Conservation (phyloP, 1,284 basidiomycete species). For the Takashimella koratensis region DNA sequence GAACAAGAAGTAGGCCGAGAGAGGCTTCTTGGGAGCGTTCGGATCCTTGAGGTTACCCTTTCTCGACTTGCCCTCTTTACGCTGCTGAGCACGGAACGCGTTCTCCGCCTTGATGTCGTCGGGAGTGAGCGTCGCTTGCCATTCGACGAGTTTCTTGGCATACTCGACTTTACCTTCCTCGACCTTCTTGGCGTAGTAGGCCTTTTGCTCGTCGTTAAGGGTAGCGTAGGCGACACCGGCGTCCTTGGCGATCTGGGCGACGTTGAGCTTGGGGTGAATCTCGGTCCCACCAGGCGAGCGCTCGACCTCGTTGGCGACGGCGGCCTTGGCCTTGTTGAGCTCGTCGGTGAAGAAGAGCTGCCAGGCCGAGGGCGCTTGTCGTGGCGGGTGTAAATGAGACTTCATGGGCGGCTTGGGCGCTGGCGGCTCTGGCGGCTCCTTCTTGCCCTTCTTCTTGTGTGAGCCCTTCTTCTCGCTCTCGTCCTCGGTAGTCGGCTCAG, state of each 20-base stretch:
- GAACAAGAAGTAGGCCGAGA: conserved; percentile 94
- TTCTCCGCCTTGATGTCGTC: conserved; percentile 95
- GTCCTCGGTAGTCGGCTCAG: conserved; percentile 13
- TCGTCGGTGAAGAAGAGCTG: conserved; percentile 96
- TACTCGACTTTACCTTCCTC: conserved; percentile 74
- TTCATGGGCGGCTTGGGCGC: conserved; percentile 46
- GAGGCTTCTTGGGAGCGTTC: conserved; percentile 92
- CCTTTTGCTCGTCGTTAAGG: conserved; percentile 73
- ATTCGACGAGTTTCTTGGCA: conserved; percentile 75
- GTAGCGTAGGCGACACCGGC: conserved; percentile 85
- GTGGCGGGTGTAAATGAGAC: conserved; percentile 72
- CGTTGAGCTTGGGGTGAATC: conserved; percentile 72
- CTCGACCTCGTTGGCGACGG: conserved; percentile 53
- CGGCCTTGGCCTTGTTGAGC: conserved; percentile 81
- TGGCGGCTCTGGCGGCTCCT: conserved; percentile 29
- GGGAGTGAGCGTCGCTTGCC: conserved; percentile 85
- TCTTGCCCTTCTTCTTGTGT: conserved; percentile 32
- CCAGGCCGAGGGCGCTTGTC: conserved; percentile 92
- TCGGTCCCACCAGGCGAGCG: conserved; percentile 56
- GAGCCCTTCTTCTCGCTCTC: conserved; percentile 39
- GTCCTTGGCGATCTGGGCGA: conserved; percentile 89
- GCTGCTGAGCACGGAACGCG: conserved; percentile 80
- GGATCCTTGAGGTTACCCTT: conserved; percentile 96
- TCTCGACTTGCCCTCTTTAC: conserved; percentile 87
- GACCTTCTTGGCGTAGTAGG: conserved; percentile 77